Conservation (phyloP, 2,329 filamentous ascomycete species). For the Apiospora hydei region DNA sequence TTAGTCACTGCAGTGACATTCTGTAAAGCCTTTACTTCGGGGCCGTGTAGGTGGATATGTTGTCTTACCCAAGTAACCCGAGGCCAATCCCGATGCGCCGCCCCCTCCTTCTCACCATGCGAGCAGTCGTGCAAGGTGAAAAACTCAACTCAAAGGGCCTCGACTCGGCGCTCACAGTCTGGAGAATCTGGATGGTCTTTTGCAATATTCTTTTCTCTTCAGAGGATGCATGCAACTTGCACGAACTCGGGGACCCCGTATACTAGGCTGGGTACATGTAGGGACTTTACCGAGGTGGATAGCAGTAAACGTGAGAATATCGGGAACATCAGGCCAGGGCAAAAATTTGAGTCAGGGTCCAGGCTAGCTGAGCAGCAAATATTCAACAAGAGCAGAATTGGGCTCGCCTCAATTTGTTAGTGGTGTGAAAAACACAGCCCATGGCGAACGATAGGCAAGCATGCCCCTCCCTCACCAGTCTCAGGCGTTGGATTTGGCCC, state of each 20-base stretch:
- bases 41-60: neutral
- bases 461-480: constrained; percentile 20
- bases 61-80: neutral
- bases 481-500: constrained; percentile 1
- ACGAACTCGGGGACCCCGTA: constrained; percentile 14
- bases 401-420: constrained; percentile 12
- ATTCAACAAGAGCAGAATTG: constrained; percentile 14
- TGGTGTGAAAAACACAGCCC: neutral
- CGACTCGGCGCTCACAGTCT: neutral
- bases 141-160: neutral
- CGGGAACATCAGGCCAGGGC: neutral
- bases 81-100: neutral
- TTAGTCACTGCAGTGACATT: neutral
- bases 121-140: neutral
- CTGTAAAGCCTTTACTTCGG: neutral
- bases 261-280: neutral
- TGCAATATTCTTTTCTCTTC: neutral
- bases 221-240: constrained; percentile 15
- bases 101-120: neutral
- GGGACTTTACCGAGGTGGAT: constrained; percentile 7
- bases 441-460: neutral
- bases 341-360: constrained; percentile 19
- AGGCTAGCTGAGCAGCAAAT: neutral
- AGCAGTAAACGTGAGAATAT: neutral
- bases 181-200: neutral